A percentile compares a stretch with the other conserved stretches of the same genome.
Conservation (phyloP, 2,329 filamentous ascomycete genomes). For the Juglanconis oblonga region DNA sequence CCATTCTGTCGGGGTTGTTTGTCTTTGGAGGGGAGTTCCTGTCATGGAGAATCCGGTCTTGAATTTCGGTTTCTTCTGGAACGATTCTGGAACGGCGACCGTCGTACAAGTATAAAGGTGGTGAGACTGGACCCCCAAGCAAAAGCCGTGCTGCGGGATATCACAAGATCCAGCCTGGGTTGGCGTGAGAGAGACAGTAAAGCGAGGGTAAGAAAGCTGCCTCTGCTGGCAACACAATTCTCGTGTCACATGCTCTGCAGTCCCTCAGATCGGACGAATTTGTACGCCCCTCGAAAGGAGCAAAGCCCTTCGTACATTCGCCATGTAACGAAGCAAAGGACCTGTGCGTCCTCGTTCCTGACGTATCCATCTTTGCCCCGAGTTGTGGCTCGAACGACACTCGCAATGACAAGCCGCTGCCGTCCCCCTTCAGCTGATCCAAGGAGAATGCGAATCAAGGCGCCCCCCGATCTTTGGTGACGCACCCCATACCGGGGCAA, state of each 20-base stretch:
- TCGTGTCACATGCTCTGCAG: too few species aligned
- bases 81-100: neutral
- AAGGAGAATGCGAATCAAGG: neutral
- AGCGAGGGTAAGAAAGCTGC: too few species aligned
- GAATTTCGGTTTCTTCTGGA: neutral
- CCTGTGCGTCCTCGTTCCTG: neutral
- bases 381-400: neutral
- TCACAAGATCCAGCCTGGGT: neutral
- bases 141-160: neutral
- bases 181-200: neutral
- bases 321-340: neutral
- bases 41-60: too few species aligned
- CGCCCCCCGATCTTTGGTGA: neutral
- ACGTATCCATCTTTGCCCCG: neutral
- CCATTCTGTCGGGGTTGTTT: too few species aligned
- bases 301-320: too few species aligned
- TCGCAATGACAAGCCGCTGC: neutral
- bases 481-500: neutral
- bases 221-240: too few species aligned
- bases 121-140: neutral
- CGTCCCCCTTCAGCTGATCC: conserved; percentile 3
- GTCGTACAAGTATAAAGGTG: neutral
- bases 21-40: too few species aligned
- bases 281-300: too few species aligned
- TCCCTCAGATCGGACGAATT: too few species aligned